phyloP scores from a whole-genome alignment of 495 filamentous ascomycete species.

The Corynascus novoguineensis region DNA sequence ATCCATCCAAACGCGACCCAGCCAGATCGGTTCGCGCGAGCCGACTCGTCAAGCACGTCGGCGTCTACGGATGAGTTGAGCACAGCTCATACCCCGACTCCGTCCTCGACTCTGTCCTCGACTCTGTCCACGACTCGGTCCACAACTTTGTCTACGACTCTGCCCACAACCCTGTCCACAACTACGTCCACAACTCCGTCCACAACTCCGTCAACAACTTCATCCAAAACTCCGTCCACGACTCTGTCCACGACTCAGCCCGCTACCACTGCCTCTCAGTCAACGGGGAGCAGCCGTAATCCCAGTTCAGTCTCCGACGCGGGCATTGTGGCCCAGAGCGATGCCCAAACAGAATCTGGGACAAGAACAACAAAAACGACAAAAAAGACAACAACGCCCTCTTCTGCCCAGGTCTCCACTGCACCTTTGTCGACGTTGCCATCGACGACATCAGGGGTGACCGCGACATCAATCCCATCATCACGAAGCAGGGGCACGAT shows the following conservation, averaged over 20 bases:
- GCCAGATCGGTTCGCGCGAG: conserved; percentile 6
- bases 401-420: background rate
- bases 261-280: background rate
- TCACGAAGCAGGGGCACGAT: background rate
- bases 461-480: background rate
- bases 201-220: background rate
- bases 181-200: background rate
- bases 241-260: background rate
- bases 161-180: background rate
- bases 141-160: background rate
- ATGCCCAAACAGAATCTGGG: background rate
- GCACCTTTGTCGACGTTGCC: background rate
- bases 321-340: background rate
- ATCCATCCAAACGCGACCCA: conserved; percentile 13
- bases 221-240: background rate
- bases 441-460: background rate
- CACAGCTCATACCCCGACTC: background rate
- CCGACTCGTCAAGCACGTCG: conserved; percentile 2
- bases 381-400: background rate
- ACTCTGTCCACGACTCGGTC: background rate
- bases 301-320: background rate
- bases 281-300: background rate
- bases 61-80: background rate
- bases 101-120: background rate
- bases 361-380: too few relatives aligned